phyloP scores from a whole-genome alignment of 2,329 filamentous ascomycete genomes.

The Raffaelea arxii region DNA sequence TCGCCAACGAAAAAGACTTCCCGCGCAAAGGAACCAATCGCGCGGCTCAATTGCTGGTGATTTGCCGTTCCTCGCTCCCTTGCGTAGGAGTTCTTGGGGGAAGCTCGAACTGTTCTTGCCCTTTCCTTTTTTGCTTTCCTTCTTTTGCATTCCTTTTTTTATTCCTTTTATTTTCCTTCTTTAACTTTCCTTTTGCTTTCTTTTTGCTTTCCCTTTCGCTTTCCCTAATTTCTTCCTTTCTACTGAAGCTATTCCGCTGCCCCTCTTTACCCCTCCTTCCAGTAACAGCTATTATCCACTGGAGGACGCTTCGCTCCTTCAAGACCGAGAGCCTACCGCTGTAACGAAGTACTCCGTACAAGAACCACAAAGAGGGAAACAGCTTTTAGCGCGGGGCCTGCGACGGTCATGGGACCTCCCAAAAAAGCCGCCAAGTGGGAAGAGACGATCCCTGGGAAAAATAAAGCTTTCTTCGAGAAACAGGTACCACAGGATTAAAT shows the following conservation, averaged over 20 bases:
- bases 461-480: not conserved
- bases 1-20: no score
- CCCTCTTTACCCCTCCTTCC: not conserved
- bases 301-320: not conserved
- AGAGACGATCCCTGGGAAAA: conserved; percentile 8
- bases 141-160: not conserved
- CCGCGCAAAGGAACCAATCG: no score
- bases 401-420: conserved; percentile 12
- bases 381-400: not conserved
- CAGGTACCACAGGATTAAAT: not conserved
- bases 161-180: not conserved
- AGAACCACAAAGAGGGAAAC: not conserved
- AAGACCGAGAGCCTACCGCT: no score
- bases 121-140: not conserved
- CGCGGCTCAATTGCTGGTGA: no score
- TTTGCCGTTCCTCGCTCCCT: no score
- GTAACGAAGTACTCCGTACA: no score
- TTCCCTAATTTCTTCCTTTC: not conserved
- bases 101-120: not conserved
- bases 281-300: not conserved
- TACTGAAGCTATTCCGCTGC: not conserved
- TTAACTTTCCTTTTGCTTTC: not conserved
- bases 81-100: no score
- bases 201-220: not conserved
- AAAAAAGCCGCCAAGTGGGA: conserved; percentile 5